Percentiles rank a stretch among this genome's conserved stretches.
Evolutionary conservation across 2,329 filamentous ascomycete species (phyloP).

Genomic region (Aspergillus versicolor): DNA sequence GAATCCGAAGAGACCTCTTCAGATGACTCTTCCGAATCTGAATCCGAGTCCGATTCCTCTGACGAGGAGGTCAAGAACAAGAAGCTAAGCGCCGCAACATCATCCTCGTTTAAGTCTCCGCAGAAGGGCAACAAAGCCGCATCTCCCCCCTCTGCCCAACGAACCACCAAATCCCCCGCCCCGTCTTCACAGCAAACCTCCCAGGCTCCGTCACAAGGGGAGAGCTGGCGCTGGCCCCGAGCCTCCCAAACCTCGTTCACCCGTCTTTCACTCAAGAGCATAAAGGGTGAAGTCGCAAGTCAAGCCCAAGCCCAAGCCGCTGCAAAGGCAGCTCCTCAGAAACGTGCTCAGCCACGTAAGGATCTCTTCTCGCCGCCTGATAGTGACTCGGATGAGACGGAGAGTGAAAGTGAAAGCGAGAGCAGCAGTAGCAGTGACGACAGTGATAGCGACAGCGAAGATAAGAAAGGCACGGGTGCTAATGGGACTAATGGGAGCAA

Average conservation of each 20-base stretch:
- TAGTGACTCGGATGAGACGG: slow-evolving; percentile 18
- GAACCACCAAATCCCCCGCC: slow-evolving; percentile 18
- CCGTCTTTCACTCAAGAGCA: neutral
- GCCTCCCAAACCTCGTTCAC: neutral
- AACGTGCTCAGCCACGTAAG: slow-evolving; percentile 1
- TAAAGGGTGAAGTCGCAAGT: neutral
- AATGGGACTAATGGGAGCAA: neutral
- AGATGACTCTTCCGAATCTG: slow-evolving; percentile 1
- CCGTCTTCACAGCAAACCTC: slow-evolving; percentile 26
- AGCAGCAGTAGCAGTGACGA: slow-evolving; percentile 16
- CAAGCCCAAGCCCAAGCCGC: neutral
- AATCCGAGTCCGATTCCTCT: slow-evolving; percentile 9
- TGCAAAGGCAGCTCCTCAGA: neutral
- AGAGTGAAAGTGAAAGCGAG: slow-evolving; percentile 14
- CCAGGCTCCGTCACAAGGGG: neutral
- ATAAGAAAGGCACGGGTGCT: neutral
- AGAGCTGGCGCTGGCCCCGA: neutral
- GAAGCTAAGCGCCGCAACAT: neutral
- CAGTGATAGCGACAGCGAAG: slow-evolving; percentile 12
- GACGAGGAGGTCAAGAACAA: slow-evolving; percentile 2
- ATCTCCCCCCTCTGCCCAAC: slow-evolving; percentile 3
- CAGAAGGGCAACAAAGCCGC: neutral
- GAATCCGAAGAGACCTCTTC: slow-evolving; percentile 3
- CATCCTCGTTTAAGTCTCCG: neutral
- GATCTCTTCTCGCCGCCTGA: slow-evolving; percentile 15